Conservation (phyloP, 192 early-diverging fungal species). For the Gorgonomyces haynaldii region DNA sequence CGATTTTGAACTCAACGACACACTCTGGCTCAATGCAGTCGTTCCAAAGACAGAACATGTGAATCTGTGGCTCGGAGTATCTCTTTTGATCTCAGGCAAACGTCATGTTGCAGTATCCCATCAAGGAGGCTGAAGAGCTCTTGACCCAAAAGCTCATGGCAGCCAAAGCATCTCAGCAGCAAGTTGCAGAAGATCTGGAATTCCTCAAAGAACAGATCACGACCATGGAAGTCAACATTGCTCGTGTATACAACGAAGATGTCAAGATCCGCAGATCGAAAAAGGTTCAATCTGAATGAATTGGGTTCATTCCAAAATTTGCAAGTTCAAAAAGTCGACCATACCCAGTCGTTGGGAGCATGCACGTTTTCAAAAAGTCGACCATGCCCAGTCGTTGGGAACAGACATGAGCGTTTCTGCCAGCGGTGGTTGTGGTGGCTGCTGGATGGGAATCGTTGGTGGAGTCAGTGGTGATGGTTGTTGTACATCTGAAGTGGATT, state of each 20-base stretch:
- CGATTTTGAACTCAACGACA: slow-evolving; percentile 90
- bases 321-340: neutral
- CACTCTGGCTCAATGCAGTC: slow-evolving; percentile 75
- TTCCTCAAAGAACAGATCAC: slow-evolving; percentile 96
- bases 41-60: slow-evolving; percentile 65
- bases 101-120: slow-evolving; percentile 92
- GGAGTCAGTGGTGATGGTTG: too few species aligned
- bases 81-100: slow-evolving; percentile 54
- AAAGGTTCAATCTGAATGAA: slow-evolving; percentile 26
- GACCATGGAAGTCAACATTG: slow-evolving; percentile 93
- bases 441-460: neutral
- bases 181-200: slow-evolving; percentile 80
- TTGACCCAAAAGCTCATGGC: slow-evolving; percentile 61
- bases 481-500: neutral
- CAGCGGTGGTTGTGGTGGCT: neutral
- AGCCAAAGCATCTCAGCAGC: slow-evolving; percentile 58
- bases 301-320: neutral
- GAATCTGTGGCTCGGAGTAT: slow-evolving; percentile 89
- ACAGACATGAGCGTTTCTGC: slow-evolving; percentile 3
- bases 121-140: slow-evolving; percentile 74
- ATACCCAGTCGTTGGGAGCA: neutral
- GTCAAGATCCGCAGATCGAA: slow-evolving; percentile 65
- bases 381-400: slow-evolving; percentile 6
- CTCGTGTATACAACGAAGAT: slow-evolving; percentile 96
- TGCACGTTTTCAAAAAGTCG: slow-evolving; percentile 1